Conservation (phyloP, 805 yeast species). For the Yamadazyma kitorensis region DNA sequence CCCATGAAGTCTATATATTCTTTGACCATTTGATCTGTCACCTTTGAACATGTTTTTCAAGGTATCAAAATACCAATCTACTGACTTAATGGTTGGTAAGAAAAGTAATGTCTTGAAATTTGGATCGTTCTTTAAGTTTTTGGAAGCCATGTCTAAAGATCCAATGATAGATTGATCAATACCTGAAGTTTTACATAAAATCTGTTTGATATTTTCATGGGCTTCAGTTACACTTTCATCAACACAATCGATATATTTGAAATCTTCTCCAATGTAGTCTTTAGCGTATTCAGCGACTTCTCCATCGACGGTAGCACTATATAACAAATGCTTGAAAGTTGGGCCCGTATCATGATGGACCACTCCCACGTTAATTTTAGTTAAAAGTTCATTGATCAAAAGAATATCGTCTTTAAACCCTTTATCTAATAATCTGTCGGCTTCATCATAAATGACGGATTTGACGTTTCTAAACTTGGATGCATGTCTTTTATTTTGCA, state of each 20-base stretch:
- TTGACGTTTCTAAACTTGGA: slow-evolving; percentile 51
- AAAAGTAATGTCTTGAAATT: slow-evolving; percentile 79
- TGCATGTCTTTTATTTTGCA: slow-evolving; percentile 44
- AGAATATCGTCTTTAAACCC: slow-evolving; percentile 72
- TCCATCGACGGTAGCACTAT: slow-evolving; percentile 83
- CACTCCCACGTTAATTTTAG: slow-evolving; percentile 18
- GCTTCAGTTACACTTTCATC: slow-evolving; percentile 67
- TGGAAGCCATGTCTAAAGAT: slow-evolving; percentile 47
- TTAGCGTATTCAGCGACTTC: slow-evolving; percentile 66
- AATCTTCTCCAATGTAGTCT: slow-evolving; percentile 50
- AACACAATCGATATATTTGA: slow-evolving; percentile 69
- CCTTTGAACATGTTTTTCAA: slow-evolving; percentile 2
- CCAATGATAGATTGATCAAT: slow-evolving; percentile 60
- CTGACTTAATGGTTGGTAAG: slow-evolving; percentile 72
- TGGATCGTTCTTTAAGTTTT: slow-evolving; percentile 28
- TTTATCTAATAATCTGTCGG: slow-evolving; percentile 79
- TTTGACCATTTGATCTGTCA: slow-evolving; percentile 11
- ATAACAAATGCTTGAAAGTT: slow-evolving; percentile 64
- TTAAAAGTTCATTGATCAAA: slow-evolving; percentile 51
- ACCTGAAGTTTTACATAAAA: slow-evolving; percentile 51
- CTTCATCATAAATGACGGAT: slow-evolving; percentile 82
- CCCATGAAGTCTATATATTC: slow-evolving; percentile 54
- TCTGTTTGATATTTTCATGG: slow-evolving; percentile 75
- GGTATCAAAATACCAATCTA: slow-evolving; percentile 50
- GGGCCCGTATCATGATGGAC: slow-evolving; percentile 18